Evolutionary conservation across 768 basidiomycete genomes (phyloP).

Genomic region (Leccinum truebloodii): DNA sequence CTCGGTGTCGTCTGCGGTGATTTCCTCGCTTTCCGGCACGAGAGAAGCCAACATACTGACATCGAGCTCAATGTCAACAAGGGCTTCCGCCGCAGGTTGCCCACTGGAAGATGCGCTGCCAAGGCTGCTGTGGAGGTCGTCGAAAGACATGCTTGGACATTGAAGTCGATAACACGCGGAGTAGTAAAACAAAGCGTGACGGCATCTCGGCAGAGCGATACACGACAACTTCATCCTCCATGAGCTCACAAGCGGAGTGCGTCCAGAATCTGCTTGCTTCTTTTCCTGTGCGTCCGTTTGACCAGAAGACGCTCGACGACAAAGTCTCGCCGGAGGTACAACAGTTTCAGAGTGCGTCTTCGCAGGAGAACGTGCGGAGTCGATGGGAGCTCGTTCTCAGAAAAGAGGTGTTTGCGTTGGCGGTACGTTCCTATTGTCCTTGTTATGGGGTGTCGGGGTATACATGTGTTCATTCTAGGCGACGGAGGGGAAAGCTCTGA

Average conservation of each 20-base stretch:
- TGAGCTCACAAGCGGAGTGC: slow-evolving; percentile 54
- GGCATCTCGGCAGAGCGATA: slow-evolving; percentile 27
- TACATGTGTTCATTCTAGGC: slow-evolving; percentile 39
- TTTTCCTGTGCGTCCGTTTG: slow-evolving; percentile 52
- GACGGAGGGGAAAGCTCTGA: slow-evolving; percentile 67
- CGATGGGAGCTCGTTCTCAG: slow-evolving; percentile 77
- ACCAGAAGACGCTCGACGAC: slow-evolving; percentile 48
- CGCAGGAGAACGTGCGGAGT: slow-evolving; percentile 61
- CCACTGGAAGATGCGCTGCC: slow-evolving; percentile 4
- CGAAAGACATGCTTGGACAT: slow-evolving; percentile 26
- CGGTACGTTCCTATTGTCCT: slow-evolving; percentile 47
- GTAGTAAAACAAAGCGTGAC: slow-evolving; percentile 5
- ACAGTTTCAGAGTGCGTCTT: slow-evolving; percentile 43
- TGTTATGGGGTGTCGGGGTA: not conserved
- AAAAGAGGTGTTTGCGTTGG: slow-evolving; percentile 69
- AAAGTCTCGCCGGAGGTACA: slow-evolving; percentile 48
- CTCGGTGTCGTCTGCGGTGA: slow-evolving; percentile 43
- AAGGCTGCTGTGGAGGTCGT: slow-evolving; percentile 21
- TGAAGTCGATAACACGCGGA: slow-evolving; percentile 22
- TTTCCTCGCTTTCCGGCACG: slow-evolving; percentile 27
- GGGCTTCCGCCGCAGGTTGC: slow-evolving; percentile 4
- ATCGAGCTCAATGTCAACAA: slow-evolving; percentile 37
- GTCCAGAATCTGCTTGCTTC: slow-evolving; percentile 52
- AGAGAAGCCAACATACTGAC: slow-evolving; percentile 35
- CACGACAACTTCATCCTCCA: slow-evolving; percentile 21